Evolutionary conservation across 495 filamentous ascomycete genomes (phyloP), one percentile per base, ranked within the genome.

Genomic region (Aspergillus indologenus): DNA sequence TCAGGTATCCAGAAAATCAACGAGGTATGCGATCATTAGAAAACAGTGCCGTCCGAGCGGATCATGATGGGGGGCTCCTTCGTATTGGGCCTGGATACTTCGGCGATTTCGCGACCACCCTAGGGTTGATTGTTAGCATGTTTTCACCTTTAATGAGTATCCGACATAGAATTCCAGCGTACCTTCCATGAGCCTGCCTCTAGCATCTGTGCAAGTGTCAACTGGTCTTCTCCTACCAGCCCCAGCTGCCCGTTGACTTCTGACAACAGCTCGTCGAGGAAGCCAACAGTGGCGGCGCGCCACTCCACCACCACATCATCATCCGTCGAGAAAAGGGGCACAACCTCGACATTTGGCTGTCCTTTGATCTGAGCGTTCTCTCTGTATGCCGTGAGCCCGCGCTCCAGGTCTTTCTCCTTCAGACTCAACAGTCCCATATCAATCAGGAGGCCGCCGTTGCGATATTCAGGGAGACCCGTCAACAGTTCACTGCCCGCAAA

Each of bases 41-140:
- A 96, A 54, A 98, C 91, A 8, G 94, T 98, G 47, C 94, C 94
- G 70, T 98, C 94, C 59, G 90, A 95, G 55, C 96, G 82, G 62
- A 98, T 97, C 77, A 96, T 87, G 65, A 98, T 98, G 4, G 94
- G 94, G 19, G 95, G 91, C 67, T 93, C 91, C 76, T 95, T 96
- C 45, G 95, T 98, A 67, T 97, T 97, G 7, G 94, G 94, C 60
- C 94, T 81, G 56, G 90, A 95, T 53, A 97, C 90, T 74, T 97
- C 95, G 45, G 94, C 94, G 60, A 98, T 87, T 76, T 98, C 94
- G 68, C 94, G 85, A 57, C 94, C 94, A 68, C 93, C 95, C 94
- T 97, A 19, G 24, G 15, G 14, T 50, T 7, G 29, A 45, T 34
- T 42, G 58, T 81, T 69, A 81, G 65, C 45, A 62, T 45, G 45